Conservation (phyloP, 2,329 filamentous ascomycete species). For the Kalmusia sp. region DNA sequence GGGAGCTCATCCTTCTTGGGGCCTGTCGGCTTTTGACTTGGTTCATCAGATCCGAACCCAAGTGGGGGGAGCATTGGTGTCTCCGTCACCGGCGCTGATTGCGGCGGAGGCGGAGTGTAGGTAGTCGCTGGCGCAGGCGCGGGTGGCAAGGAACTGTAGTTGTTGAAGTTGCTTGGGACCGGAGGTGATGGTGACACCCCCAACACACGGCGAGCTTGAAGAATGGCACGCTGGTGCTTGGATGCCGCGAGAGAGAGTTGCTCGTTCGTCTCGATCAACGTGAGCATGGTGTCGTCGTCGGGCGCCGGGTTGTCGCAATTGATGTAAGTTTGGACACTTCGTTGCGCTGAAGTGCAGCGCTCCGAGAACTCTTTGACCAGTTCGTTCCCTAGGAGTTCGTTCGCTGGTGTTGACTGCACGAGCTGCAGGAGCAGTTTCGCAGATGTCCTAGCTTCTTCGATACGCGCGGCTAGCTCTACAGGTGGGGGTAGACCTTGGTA, state of each 20-base stretch:
- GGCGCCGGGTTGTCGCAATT: slow-evolving; percentile 77
- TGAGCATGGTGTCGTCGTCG: slow-evolving; percentile 93
- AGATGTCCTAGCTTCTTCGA: slow-evolving; percentile 90
- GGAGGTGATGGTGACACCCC: slow-evolving; percentile 33
- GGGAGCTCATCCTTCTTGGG: slow-evolving; percentile 27
- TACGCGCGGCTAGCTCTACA: slow-evolving; percentile 78
- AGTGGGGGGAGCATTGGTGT: slow-evolving; percentile 28
- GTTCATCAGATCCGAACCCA: slow-evolving; percentile 13
- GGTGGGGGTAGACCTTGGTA: slow-evolving; percentile 65
- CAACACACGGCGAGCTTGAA: slow-evolving; percentile 61
- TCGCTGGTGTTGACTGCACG: slow-evolving; percentile 80
- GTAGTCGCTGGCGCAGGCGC: slow-evolving; percentile 11
- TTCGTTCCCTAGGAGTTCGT: slow-evolving; percentile 82
- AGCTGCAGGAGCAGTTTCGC: slow-evolving; percentile 93
- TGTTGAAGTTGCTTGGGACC: slow-evolving; percentile 15
- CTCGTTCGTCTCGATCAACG: slow-evolving; percentile 92
- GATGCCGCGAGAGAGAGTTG: slow-evolving; percentile 82
- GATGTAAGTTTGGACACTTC: slow-evolving; percentile 87
- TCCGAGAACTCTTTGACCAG: slow-evolving; percentile 91
- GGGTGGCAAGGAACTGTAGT: slow-evolving; percentile 15
- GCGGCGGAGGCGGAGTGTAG: slow-evolving; percentile 18
- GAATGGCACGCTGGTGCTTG: slow-evolving; percentile 81
- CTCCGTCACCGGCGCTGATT: slow-evolving; percentile 26
- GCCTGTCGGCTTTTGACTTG: slow-evolving; percentile 10
- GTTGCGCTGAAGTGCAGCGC: slow-evolving; percentile 80